These are phyloP conservation scores for Astrephomene gubernaculifera DNA, from an alignment of 139 green algal genomes.

Conservation along the genomic window DNA sequence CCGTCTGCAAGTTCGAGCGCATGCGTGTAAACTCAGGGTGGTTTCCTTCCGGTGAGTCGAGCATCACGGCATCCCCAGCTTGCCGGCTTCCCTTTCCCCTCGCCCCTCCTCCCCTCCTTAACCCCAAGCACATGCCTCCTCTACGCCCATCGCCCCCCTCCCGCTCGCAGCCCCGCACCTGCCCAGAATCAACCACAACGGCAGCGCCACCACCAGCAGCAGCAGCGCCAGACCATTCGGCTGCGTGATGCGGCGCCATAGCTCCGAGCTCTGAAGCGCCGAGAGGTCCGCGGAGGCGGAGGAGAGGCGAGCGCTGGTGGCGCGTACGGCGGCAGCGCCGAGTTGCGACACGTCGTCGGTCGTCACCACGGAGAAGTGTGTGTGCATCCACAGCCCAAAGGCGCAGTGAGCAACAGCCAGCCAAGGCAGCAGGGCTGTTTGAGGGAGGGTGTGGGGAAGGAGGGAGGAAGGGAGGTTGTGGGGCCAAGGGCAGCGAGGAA, in stretches of 20 bases:
- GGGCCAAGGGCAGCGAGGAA: not conserved
- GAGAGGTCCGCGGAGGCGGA: not conserved
- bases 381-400: slow-evolving; percentile 73
- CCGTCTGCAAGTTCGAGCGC: too few relatives aligned
- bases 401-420: slow-evolving; percentile 55
- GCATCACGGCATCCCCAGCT: too few relatives aligned
- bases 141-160: not conserved
- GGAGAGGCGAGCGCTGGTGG: slow-evolving; percentile 8
- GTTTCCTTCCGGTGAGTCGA: too few relatives aligned
- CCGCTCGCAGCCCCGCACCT: slow-evolving; percentile 21
- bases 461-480: not conserved
- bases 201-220: slow-evolving; percentile 42
- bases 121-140: too few relatives aligned
- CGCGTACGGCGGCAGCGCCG: not conserved
- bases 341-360: not conserved
- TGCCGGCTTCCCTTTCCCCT: too few relatives aligned
- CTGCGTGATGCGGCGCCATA: slow-evolving; percentile 57
- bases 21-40: too few relatives aligned
- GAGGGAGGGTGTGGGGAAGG: not conserved
- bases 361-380: slow-evolving; percentile 57
- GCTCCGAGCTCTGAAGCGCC: not conserved
- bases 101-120: too few relatives aligned
- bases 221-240: slow-evolving; percentile 66
- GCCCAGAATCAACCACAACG: slow-evolving; percentile 57
- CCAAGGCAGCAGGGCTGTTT: slow-evolving; percentile 62